Base-by-base conservation (phyloP, 108 stramenopile species). In the Nitzschia palea region DNA sequence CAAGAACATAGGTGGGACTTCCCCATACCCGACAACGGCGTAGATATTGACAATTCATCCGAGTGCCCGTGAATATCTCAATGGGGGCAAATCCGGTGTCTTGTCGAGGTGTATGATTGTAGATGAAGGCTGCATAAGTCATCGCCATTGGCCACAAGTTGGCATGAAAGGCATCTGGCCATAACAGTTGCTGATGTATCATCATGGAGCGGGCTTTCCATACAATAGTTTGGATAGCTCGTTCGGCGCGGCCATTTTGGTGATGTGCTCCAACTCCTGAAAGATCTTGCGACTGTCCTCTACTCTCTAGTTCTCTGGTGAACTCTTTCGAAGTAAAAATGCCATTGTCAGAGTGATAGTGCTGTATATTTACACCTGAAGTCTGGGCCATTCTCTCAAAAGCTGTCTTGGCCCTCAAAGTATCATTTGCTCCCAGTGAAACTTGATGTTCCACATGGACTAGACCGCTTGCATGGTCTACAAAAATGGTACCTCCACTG, bases 111-210 rank as follows among this genome's bases (percentile, higher is more conserved):
- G 73, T 45, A 18, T 55, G 37, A 45, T 86, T 83, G 27, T 59
- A 60, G 0, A 81, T 1, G 25, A 52, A 81, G 0, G 60, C 67
- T 14, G 82, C 70, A 55, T 86, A 74, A 3, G 73, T 34, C 4
- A 86, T 48, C 26, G 84, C 84, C 47, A 77, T 65, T 2, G 84
- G 80, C 80, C 84, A 85, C 0, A 79, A 59, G 17, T 65, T 15
- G 5, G 56, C 20, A 17, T 40, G 17, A 27, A 18, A 34, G 22
- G 43, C 1, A 0, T 78, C 58, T 33, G 71, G 58, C 80, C 80
- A 81, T 15, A 55, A 67, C 0, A 81, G 15, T 0, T 65, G 51
- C 12, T 57, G 30, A 42, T 81, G 80, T 1, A 81, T 30, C 66
- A 81, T 43, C 71, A 77, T 68, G 3, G 70, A 53, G 17, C 80